Evolutionary conservation across 495 filamentous ascomycete species (phyloP), one percentile per base, ranked within the genome.

Genomic region (Evernia prunastri): DNA sequence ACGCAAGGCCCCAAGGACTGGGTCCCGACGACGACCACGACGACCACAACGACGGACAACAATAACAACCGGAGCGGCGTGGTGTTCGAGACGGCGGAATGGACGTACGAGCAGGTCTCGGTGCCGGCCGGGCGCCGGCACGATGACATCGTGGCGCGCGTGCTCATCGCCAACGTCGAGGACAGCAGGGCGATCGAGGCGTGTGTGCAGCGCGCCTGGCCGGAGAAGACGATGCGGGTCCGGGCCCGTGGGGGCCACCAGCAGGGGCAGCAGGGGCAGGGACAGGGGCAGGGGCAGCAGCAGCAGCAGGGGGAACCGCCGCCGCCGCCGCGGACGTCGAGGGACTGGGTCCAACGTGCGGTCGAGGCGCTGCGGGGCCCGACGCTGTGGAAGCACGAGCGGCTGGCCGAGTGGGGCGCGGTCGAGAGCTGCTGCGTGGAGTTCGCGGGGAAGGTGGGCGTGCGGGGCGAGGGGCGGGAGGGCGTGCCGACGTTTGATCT

Each of bases 81-180:
- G 12, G 18, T 40, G 18, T 18, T 59, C 17, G 39, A 20, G 20
- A 33, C 9, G 37, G 36, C 6, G 23, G 17, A 3, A 6, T 33
- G 58, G 42, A 6, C 43, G 13, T 12, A 29, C 10, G 39, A 43
- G 0, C 8, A 23, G 11, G 1, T 4, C 7, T 6, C 10, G 12
- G 58, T 33, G 58, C 58, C 58, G 20, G 3, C 12, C 5, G 58
- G n/a, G n/a, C n/a, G 25, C 58, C 58, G 37, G n/a, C 58, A 53
- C 49, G 49, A 53, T 27, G 49, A 53, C 13, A 33, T 59, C 12
- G 58, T 45, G 1, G 49, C 49, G 12, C 58, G 58, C 8, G 17
- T 59, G 25, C 25, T 39, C 7, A n/a, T 59, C 39, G 58, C 37
- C 10, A 29, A 59, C 20, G 2, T 59, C 2, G 29, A 10, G n/a